These are phyloP conservation scores for Hymenotorrendiella dingleyae DNA, from an alignment of 2,329 filamentous ascomycete species.

Conservation along the genomic window DNA sequence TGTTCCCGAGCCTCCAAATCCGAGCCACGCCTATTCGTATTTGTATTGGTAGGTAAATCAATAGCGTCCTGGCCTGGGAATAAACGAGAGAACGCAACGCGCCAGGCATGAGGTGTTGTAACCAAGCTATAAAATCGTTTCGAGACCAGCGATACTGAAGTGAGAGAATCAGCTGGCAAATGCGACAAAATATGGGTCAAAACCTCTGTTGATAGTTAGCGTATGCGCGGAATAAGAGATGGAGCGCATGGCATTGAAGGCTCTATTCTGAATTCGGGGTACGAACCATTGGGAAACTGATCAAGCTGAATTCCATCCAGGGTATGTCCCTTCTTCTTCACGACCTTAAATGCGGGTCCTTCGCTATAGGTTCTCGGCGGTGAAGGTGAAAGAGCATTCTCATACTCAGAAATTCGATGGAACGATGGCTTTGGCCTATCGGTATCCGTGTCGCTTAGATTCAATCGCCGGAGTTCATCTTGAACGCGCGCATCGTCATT, in stretches of 20 bases:
- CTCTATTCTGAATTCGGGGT: too few species aligned
- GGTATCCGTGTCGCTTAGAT: constrained; percentile 28
- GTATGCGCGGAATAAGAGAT: too few species aligned
- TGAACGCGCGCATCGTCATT: constrained; percentile 41
- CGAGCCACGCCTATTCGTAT: constrained; percentile 34
- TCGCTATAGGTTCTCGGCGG: constrained; percentile 37
- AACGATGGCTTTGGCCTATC: constrained; percentile 26
- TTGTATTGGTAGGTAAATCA: constrained; percentile 31
- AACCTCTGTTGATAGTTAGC: constrained; percentile 59
- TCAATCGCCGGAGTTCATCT: constrained; percentile 49
- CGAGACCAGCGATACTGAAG: constrained; percentile 77
- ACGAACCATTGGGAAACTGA: constrained; percentile 75
- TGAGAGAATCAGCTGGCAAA: constrained; percentile 77
- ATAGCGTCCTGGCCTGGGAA: constrained; percentile 71
- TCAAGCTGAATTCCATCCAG: constrained; percentile 26
- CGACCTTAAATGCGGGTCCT: constrained; percentile 49
- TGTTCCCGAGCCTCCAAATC: constrained; percentile 44
- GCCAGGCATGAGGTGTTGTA: constrained; percentile 89
- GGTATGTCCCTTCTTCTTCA: constrained; percentile 36
- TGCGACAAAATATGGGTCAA: constrained; percentile 88
- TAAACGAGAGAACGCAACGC: constrained; percentile 83
- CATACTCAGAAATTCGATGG: constrained; percentile 53
- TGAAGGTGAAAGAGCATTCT: constrained; percentile 48
- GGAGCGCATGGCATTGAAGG: too few species aligned
- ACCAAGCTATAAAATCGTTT: constrained; percentile 81